Evolutionary conservation across 345 rosid genomes (phyloP).

Genomic region (Psidium friedrichsthalianum): DNA sequence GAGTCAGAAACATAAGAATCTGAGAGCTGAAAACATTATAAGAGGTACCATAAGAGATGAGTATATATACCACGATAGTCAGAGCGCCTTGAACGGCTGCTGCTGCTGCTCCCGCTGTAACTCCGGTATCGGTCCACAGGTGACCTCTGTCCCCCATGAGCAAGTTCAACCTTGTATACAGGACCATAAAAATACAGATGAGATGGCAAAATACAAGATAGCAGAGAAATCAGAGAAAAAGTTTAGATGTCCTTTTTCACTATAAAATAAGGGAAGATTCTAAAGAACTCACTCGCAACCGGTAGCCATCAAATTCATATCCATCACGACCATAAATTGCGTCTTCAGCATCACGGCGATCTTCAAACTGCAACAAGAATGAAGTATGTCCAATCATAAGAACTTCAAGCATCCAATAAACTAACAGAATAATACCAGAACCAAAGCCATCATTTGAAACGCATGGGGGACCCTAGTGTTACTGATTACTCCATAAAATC

Average conservation of each 20-base stretch:
- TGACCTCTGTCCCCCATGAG: constrained; percentile 78
- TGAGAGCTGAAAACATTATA: not conserved
- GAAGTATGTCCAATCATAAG: not conserved
- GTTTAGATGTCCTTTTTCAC: not conserved
- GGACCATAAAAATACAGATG: not conserved
- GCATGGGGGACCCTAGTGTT: not conserved
- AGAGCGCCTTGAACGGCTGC: constrained; percentile 67
- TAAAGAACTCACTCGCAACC: constrained; percentile 55
- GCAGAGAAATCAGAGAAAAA: not conserved
- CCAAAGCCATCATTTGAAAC: not conserved
- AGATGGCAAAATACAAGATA: not conserved
- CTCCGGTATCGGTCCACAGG: constrained; percentile 64
- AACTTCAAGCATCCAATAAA: not conserved
- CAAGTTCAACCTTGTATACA: constrained; percentile 67
- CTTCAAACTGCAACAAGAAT: constrained; percentile 56
- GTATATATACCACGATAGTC: constrained; percentile 69
- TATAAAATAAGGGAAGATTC: not conserved
- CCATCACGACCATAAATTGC: constrained; percentile 91
- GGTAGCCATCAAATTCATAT: constrained; percentile 73
- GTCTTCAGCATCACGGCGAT: constrained; percentile 91
- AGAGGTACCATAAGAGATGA: not conserved
- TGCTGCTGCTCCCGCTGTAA: constrained; percentile 48
- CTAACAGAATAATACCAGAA: not conserved
- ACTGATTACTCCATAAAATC: not conserved
- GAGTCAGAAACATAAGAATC: not conserved